Conservation (phyloP, 257 asterid species). For the Solanum appendiculatum region DNA sequence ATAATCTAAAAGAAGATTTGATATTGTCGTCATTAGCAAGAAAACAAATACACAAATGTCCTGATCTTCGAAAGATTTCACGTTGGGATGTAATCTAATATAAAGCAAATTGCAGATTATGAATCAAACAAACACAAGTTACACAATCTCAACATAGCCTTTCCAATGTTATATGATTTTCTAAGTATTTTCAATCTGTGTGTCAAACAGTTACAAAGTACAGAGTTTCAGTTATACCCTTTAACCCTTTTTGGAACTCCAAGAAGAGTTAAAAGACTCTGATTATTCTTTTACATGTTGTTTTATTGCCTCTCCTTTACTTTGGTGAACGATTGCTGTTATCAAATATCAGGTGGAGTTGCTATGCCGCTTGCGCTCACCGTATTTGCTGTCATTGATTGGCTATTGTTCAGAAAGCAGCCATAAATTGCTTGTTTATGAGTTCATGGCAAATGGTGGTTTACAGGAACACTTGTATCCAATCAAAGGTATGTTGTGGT, state of each 20-base stretch:
- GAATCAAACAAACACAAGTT: neutral
- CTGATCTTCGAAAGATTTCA: neutral
- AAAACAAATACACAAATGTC: neutral
- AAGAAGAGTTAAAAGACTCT: neutral
- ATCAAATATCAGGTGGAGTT: constrained; percentile 55
- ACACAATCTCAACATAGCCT: neutral
- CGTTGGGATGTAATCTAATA: neutral
- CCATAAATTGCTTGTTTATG: constrained; percentile 79
- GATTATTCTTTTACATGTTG: neutral
- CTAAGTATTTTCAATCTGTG: neutral
- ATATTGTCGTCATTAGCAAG: neutral
- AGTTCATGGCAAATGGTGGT: constrained; percentile 94
- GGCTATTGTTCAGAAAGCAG: constrained; percentile 74
- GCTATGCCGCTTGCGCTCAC: constrained; percentile 65
- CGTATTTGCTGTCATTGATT: constrained; percentile 55
- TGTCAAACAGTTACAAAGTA: neutral
- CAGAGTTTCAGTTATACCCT: neutral
- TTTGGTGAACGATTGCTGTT: neutral
- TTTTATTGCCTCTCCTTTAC: neutral
- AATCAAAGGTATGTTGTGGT: constrained; percentile 28
- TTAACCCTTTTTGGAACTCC: neutral
- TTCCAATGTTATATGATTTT: neutral
- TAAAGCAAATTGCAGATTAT: neutral
- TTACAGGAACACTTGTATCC: constrained; percentile 92
- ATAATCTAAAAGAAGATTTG: neutral